Conservation (phyloP, 176 grass and related monocot species). For the Poa annua region DNA sequence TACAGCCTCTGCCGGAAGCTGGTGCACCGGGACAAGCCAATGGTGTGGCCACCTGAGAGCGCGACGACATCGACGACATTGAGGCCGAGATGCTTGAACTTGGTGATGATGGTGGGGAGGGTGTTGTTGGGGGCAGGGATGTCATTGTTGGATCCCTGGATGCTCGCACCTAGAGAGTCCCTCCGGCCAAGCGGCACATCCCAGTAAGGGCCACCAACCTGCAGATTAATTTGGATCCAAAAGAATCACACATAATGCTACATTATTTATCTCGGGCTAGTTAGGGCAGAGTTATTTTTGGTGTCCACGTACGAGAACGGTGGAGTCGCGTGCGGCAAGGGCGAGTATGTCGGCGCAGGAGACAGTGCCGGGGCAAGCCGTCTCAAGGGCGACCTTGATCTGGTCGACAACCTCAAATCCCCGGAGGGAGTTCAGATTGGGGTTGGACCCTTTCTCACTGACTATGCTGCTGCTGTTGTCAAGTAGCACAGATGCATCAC, state of each 20-base stretch:
- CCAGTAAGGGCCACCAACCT: constrained; percentile 86
- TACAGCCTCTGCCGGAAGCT: constrained; percentile 95
- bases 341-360: constrained; percentile 81
- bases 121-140: constrained; percentile 97
- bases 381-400: constrained; percentile 71
- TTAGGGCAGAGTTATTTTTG: not conserved
- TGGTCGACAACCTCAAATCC: constrained; percentile 82
- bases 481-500: constrained; percentile 80
- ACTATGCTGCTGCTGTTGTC: constrained; percentile 73
- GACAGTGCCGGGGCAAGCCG: constrained; percentile 62
- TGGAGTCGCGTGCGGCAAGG: constrained; percentile 66
- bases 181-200: constrained; percentile 88
- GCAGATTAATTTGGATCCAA: constrained; percentile 23
- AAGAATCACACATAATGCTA: constrained; percentile 2
- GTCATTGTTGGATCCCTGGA: constrained; percentile 88
- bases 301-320: constrained; percentile 48
- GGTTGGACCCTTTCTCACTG: constrained; percentile 81
- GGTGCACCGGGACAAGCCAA: constrained; percentile 75
- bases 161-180: constrained; percentile 76
- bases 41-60: constrained; percentile 89
- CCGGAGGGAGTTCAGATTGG: constrained; percentile 69
- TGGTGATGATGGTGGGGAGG: constrained; percentile 85
- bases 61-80: constrained; percentile 72
- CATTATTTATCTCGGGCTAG: not conserved
- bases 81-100: constrained; percentile 82